Evolutionary conservation across 192 early-diverging fungal species (phyloP).

Genomic region (Backusella sp.): DNA sequence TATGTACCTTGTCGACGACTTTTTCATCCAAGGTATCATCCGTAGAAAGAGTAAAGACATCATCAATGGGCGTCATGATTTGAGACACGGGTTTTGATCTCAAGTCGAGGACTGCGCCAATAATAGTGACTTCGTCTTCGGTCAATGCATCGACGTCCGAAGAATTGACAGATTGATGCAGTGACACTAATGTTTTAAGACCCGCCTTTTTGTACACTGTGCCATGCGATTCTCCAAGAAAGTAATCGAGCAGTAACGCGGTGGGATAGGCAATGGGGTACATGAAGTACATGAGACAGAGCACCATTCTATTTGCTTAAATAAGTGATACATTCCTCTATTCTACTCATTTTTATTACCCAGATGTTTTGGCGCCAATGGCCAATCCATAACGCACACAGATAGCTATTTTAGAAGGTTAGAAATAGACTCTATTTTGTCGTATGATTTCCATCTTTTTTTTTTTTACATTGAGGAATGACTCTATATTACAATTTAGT

Average conservation of each 20-base stretch:
- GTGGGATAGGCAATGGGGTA: constrained; percentile 83
- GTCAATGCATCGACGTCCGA: constrained; percentile 60
- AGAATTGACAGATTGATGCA: constrained; percentile 60
- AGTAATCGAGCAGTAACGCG: constrained; percentile 78
- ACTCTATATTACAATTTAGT: constrained; percentile 40
- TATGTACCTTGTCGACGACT: constrained; percentile 39
- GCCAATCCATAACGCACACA: constrained; percentile 88
- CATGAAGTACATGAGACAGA: constrained; percentile 62
- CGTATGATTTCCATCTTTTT: neutral
- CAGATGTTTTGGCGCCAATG: constrained; percentile 86
- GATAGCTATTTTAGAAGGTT: constrained; percentile 50
- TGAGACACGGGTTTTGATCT: constrained; percentile 63
- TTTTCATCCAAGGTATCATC: constrained; percentile 57
- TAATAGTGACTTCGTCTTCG: constrained; percentile 76
- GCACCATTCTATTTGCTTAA: constrained; percentile 46
- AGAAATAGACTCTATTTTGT: neutral
- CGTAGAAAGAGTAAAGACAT: constrained; percentile 65
- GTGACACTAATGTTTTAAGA: constrained; percentile 73
- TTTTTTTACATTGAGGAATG: constrained; percentile 68
- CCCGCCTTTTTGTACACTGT: constrained; percentile 80
- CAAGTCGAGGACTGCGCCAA: constrained; percentile 72
- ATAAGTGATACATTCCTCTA: neutral
- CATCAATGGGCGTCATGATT: constrained; percentile 69
- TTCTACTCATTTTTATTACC: constrained; percentile 8
- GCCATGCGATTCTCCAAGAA: constrained; percentile 84